Base-by-base conservation (phyloP, 176 grass and related monocot species). In the Tuctoria greenei region DNA sequence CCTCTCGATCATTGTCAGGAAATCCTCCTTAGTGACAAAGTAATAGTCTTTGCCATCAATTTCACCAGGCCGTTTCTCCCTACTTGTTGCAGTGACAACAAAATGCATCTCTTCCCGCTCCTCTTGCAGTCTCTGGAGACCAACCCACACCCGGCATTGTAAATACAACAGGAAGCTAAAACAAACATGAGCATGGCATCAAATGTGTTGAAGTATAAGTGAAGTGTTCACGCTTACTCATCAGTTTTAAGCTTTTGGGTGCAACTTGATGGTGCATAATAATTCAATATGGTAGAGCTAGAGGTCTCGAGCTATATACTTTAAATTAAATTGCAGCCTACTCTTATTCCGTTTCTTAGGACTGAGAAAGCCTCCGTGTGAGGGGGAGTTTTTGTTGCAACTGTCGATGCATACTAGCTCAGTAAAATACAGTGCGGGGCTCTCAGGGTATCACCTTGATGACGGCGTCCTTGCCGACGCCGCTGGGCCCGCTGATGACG, bases 11-110 rank as follows among this genome's bases (percentile, higher is more conserved):
- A 97, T 93, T 1, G 67, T 70, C 28, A 97, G 86, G 76, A 97
- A 97, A 0, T 93, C 84, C 43, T 97, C 91, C 81, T 93, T 97
- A 27, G 81, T 89, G 31, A 97, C 79, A 55, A 97, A 97, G 84
- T 91, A 85, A 31, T 97, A 97, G 43, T 97, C 95, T 84, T 93
- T 97, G 49, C 94, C 95, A 9, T 97, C 86, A 79, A 97, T 76
- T 79, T 97, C 94, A 69, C 88, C 88, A 0, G 83, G 79, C 26
- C 94, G 84, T 66, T 86, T 88, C 0, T 71, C 77, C 67, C 94
- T 85, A 67, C 88, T 97, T 6, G 94, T 91, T 0, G 95, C 95
- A 0, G 95, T 97, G 26, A 92, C 91, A 0, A 97, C 88, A 57
- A 97, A 97, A 72, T 90, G 95, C 54, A 97, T 83, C 28, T 76